Base-by-base conservation (phyloP, 768 basidiomycete species). In the Tricholoma bakamatsutake region DNA sequence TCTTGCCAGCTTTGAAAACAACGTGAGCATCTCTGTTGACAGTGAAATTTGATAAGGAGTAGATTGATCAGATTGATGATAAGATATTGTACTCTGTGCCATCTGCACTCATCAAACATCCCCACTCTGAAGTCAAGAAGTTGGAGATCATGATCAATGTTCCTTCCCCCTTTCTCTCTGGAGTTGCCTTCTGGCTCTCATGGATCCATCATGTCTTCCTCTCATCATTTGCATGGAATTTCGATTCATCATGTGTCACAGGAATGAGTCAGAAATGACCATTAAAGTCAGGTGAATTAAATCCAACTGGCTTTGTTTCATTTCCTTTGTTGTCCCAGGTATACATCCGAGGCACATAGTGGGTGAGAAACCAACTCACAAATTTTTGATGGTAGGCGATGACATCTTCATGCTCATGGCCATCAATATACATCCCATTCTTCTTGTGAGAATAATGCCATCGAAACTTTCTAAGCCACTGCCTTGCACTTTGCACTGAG, bases 311-410 rank as follows among this genome's bases (percentile, higher is more conserved):
- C 4, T 47, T 37, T 15, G 43, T 24, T 28, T 56, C 34, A 15
- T 67, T 61, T 28, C 65, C 69, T 48, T 71, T 57, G 47, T 69
- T 69, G 69, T 66, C 17, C 21, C 21, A 24, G 21, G 21, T 24
- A 24, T 24, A 24, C 21, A 24, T 24, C 21, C 59, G 9, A 35
- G 57, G 21, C 3, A 3, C 21, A 24, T 24, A 24, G 3, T 3
- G 3, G 57, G 61, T 64, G 63, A 18, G 11, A 21, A 63, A 69
- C 5, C 59, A 53, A 34, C 58, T 21, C 5, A 68, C 40, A 49
- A 70, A 70, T 11, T 56, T 53, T 7, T 70, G 57, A 3, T 61
- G 60, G 50, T 76, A 76, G 10, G 57, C 52, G 0, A 73, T 67
- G 12, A 76, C 70, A 66, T 77, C 74, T 28, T 66, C 62, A 1